Percentiles rank a stretch among this genome's conserved stretches.
These are phyloP conservation scores for Beauveria sp. DNA, from an alignment of 2,329 filamentous ascomycete species.

Conservation along the genomic window DNA sequence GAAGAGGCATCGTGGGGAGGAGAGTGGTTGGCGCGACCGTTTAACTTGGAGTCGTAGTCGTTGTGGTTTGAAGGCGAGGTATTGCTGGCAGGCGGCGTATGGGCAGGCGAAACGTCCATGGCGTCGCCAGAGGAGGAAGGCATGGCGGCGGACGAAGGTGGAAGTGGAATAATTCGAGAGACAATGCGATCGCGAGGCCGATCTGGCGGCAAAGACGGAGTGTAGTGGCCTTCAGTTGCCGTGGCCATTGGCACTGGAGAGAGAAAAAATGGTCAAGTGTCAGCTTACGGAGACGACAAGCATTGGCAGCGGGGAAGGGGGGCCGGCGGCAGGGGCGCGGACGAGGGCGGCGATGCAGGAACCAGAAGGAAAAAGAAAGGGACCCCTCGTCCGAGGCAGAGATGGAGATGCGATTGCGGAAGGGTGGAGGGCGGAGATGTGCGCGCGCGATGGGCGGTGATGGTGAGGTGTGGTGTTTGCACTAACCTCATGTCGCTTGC, in stretches of 20 bases:
- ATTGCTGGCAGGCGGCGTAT: constrained; percentile 37
- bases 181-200: constrained; percentile 38
- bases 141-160: constrained; percentile 48
- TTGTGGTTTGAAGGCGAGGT: constrained; percentile 37
- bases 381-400: neutral
- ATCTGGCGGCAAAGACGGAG: constrained; percentile 32
- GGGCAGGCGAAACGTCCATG: constrained; percentile 44
- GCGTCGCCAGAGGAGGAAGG: constrained; percentile 49
- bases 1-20: constrained; percentile 31
- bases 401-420: neutral
- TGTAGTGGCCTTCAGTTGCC: constrained; percentile 42
- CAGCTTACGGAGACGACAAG: constrained; percentile 6
- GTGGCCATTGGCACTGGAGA: constrained; percentile 42
- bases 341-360: neutral
- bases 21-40: constrained; percentile 28
- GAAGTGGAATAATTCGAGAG: constrained; percentile 49
- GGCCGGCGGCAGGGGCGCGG: neutral
- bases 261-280: neutral
- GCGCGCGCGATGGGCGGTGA: constrained; percentile 30
- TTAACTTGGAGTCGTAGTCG: constrained; percentile 30
- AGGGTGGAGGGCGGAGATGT: constrained; percentile 11
- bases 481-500: constrained; percentile 9
- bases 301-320: constrained; percentile 6
- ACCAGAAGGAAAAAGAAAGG: neutral
- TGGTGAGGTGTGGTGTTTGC: constrained; percentile 23